Base-by-base conservation (phyloP, 805 yeast genomes). In the Helenozyma rhizophorensis region DNA sequence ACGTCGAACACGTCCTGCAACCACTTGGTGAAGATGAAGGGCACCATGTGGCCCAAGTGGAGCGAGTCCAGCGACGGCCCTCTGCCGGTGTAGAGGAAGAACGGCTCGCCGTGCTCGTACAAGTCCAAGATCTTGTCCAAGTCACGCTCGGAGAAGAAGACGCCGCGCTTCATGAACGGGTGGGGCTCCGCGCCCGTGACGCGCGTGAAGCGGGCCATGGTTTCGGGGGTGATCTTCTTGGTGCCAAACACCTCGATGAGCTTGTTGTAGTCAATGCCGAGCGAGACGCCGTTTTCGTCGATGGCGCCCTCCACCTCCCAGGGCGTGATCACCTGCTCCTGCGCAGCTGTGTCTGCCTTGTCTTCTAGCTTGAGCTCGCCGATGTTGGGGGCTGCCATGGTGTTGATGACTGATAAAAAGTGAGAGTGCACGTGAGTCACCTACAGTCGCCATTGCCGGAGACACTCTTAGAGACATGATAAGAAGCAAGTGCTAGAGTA, bases 261-360 rank as follows among this genome's bases (percentile, higher is more conserved):
- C 62, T 87, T 87, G 37, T 86, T 90, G 56, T 93, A 93, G 65
- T 93, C 96, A 47, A 93, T 89, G 17, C 78, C 88, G 58, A 83
- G 89, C n/a, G 83, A 76, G 49, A 81, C 70, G 34, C 98, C 98
- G 17, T 46, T 42, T 50, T 89, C 95, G 37, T 87, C 96, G 28
- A 90, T 94, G 2, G 97, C 97, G 37, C 97, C 98, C 61, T 85
- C 96, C 19, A 93, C 98, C 58, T 93, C 98, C 98, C 98, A 93
- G 30, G 98, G 98, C 1, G 98, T 93, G 35, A 67, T 52, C 30
- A 49, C 51, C 47, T 67, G 73, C 24, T 62, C 69, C n/a, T 41
- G 40, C 14, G 34, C 17, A 15, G 40, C 9, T 6, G 22, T 27
- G 12, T 36, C 40, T 13, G 40, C 9, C 8, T 24, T 27, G 12